Base-by-base conservation (phyloP, 176 grass and related monocot genomes). In the Triticum timopheevii region DNA sequence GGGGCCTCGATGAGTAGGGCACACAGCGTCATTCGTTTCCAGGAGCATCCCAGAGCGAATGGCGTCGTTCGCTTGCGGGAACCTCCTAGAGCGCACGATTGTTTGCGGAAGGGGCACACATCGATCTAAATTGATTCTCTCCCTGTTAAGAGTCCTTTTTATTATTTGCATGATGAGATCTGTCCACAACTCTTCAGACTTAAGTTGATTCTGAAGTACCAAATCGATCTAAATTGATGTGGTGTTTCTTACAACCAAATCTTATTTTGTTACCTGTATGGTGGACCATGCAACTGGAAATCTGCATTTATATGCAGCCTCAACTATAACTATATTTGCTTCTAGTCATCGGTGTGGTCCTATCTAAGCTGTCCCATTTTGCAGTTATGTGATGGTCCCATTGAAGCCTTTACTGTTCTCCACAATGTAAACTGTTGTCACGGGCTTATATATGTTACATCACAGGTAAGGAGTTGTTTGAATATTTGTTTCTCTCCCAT, bases 341-440 rank as follows among this genome's bases (percentile, higher is more conserved):
- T 54, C 13, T 82, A 5, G n/a, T 77, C 69, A 16, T 73, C 56
- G 28, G 36, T 50, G 71, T 59, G 30, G 78, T 83, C 68, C n/a
- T 67, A 16, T 81, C 61, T 82, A 82, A 89, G 59, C 34, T 67
- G n/a, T 80, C 82, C 33, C 54, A 39, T 88, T 85, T 64, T 93
- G 87, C 87, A 97, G 95, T 86, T 91, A 85, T 97, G 92, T 61
- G 96, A 98, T 86, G 96, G 96, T 86, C 77, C 91, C 24, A 89
- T 98, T 83, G 91, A 92, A 79, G 96, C 96, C 59, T 98, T 98
- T 73, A 93, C 96, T 2, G 90, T 95, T 82, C 91, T 98, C 13
- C 96, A 98, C 84, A 98, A 98, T 84, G 84, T 98, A 35, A 98
- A 98, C 93, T 98, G 96, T 78, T 94, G 86, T 79, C 96, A 86